phyloP scores from a whole-genome alignment of 169 alveolate genomes.

The Eimeria tenella region DNA sequence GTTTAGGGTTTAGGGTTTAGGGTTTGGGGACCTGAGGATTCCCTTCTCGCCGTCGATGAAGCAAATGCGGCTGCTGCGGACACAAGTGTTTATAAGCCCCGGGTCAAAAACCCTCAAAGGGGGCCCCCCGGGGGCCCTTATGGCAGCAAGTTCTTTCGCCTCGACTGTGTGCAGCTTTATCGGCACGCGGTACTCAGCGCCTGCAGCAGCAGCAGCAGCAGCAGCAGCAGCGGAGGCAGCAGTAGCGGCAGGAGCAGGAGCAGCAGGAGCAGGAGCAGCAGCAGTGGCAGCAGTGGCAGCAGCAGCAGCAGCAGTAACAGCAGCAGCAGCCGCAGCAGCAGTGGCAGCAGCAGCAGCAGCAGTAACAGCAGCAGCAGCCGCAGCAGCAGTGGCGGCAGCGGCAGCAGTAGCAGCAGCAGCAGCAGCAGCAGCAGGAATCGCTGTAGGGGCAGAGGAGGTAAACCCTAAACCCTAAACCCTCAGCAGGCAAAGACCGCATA shows the following conservation, averaged over 20 bases:
- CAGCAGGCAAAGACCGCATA: background rate
- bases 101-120: constrained; percentile 89
- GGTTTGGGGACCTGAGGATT: constrained; percentile 84
- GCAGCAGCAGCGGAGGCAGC: background rate
- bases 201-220: constrained; percentile 10
- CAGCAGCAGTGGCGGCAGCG: too few relatives aligned
- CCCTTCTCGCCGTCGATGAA: constrained; percentile 93
- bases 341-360: too few relatives aligned
- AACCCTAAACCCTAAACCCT: background rate
- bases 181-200: constrained; percentile 78
- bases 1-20: constrained; percentile 7
- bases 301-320: too few relatives aligned
- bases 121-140: constrained; percentile 84
- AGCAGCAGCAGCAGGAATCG: too few relatives aligned
- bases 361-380: too few relatives aligned
- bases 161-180: constrained; percentile 83
- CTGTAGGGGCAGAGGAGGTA: too few relatives aligned
- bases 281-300: too few relatives aligned
- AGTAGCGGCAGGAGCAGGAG: background rate
- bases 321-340: too few relatives aligned
- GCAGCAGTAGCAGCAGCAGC: too few relatives aligned
- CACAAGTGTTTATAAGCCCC: constrained; percentile 90
- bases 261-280: too few relatives aligned
- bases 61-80: constrained; percentile 88
- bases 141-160: constrained; percentile 87